Percentiles rank a stretch among this genome's conserved stretches.
Conservation (phyloP, 768 basidiomycete species). For the Leccinellum rugosiceps region DNA sequence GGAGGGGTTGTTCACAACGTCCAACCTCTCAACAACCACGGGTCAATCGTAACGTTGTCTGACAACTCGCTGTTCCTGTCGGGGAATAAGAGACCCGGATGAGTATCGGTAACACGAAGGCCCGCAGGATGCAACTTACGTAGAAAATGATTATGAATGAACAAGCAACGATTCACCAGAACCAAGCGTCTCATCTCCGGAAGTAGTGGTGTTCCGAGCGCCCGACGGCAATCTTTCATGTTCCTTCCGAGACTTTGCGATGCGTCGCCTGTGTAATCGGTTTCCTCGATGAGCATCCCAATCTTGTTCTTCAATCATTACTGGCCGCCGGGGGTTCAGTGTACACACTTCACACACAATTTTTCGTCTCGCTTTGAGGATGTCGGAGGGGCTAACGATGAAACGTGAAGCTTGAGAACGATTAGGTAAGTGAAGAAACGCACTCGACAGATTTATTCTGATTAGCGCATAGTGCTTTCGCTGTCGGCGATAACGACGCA, state of each 20-base stretch:
- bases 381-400: slow-evolving; percentile 49
- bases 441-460: slow-evolving; percentile 46
- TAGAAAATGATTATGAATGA: slow-evolving; percentile 6
- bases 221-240: not conserved
- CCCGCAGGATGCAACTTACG: slow-evolving; percentile 9
- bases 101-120: not conserved
- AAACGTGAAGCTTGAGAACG: slow-evolving; percentile 10
- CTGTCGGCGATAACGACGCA: slow-evolving; percentile 48
- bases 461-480: slow-evolving; percentile 49
- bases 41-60: slow-evolving; percentile 13
- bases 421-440: slow-evolving; percentile 13
- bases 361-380: slow-evolving; percentile 55
- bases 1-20: not conserved
- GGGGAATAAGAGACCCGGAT: not conserved
- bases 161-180: slow-evolving; percentile 1
- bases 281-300: slow-evolving; percentile 61
- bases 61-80: not conserved
- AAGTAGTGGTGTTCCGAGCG: not conserved
- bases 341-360: slow-evolving; percentile 65
- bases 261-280: slow-evolving; percentile 51
- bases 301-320: slow-evolving; percentile 56
- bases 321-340: slow-evolving; percentile 47
- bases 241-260: slow-evolving; percentile 27
- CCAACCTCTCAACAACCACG: not conserved
- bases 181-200: not conserved